phyloP scores from a whole-genome alignment of 2,329 filamentous ascomycete species.

The Alternaria infectoria region DNA sequence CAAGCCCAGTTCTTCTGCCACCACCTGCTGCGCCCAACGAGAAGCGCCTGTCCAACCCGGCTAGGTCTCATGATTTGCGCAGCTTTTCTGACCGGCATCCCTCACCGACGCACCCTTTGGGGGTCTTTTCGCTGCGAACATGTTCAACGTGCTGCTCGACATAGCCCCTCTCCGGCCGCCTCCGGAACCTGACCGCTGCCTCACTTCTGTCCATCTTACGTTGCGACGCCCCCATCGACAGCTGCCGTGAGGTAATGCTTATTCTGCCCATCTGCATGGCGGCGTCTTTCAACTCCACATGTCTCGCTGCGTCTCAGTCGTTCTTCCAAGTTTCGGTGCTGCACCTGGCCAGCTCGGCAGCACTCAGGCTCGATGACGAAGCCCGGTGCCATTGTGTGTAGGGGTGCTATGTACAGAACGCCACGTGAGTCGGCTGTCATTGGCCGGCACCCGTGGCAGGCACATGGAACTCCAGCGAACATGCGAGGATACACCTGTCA shows the following conservation, averaged over 20 bases:
- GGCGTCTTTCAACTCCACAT: background rate
- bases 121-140: constrained; percentile 7
- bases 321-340: constrained; percentile 18
- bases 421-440: constrained; percentile 12
- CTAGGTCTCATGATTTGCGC: constrained; percentile 15
- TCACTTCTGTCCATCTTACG: constrained; percentile 3
- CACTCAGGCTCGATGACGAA: constrained; percentile 23
- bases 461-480: constrained; percentile 6
- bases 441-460: constrained; percentile 6
- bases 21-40: constrained; percentile 17
- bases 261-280: background rate
- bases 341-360: constrained; percentile 30
- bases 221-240: background rate
- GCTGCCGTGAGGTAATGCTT: background rate
- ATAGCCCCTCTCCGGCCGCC: constrained; percentile 9
- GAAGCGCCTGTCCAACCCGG: background rate
- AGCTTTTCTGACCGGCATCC: constrained; percentile 9
- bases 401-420: constrained; percentile 11
- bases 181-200: constrained; percentile 14
- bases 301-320: constrained; percentile 4
- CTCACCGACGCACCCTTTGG: constrained; percentile 7
- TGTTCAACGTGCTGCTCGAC: constrained; percentile 9
- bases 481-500: constrained; percentile 20
- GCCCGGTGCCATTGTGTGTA: constrained; percentile 16
- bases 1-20: constrained; percentile 2